Percentiles rank a stretch among this genome's conserved stretches.
phyloP scores from a whole-genome alignment of 208 protist genomes.

The Wallacemonas collosoma region DNA sequence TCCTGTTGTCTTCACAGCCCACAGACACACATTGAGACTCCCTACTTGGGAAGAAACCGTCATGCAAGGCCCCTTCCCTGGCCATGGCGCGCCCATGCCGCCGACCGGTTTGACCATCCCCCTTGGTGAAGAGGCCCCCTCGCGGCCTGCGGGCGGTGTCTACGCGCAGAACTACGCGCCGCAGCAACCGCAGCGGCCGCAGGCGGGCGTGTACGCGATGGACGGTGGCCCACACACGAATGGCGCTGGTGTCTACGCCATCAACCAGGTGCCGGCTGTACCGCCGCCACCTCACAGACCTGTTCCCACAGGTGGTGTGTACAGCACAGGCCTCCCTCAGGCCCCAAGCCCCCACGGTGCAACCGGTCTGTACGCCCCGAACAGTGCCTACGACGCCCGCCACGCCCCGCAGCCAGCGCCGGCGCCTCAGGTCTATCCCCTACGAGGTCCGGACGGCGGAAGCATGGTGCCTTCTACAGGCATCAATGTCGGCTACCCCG shows the following conservation, averaged over 20 bases:
- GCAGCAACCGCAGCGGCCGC: background rate
- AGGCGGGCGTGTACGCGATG: slow-evolving; percentile 1
- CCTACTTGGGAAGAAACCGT: background rate
- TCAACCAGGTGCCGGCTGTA: background rate
- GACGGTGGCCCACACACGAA: background rate
- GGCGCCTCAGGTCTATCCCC: no score
- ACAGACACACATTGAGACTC: no score
- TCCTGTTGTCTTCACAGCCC: no score
- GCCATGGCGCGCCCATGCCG: background rate
- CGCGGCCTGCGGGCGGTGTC: background rate
- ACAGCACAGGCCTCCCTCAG: background rate
- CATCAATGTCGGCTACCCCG: background rate
- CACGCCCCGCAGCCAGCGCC: no score
- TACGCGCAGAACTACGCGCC: background rate
- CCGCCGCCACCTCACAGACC: no score
- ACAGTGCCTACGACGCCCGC: background rate
- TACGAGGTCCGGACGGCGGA: background rate
- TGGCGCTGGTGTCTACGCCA: background rate
- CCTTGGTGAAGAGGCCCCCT: background rate
- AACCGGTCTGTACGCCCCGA: slow-evolving; percentile 1
- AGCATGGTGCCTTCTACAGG: background rate
- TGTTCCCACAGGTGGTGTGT: background rate
- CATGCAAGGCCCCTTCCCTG: slow-evolving; percentile 2
- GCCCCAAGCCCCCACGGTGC: background rate
- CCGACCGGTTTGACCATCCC: background rate